Percentiles rank a stretch among this genome's conserved stretches.
These are phyloP conservation scores for Pythium rhizo-oryzae DNA, from an alignment of 352 stramenopile genomes.

Conservation along the genomic window DNA sequence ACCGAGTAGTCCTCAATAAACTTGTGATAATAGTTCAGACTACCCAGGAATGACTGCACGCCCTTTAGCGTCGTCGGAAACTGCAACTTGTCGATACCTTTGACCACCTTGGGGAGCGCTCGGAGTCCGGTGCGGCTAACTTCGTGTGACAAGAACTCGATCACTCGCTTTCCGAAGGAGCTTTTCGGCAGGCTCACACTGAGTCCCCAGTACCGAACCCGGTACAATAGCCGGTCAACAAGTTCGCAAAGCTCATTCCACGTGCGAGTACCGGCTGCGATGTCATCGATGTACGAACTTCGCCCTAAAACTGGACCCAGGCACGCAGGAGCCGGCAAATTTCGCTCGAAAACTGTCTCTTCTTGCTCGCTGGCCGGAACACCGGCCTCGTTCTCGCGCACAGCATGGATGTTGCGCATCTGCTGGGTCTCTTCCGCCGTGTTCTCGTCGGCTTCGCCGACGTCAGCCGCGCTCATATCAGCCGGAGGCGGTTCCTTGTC, in stretches of 20 bases:
- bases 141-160: conserved; percentile 22
- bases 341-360: conserved; percentile 6
- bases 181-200: conserved; percentile 19
- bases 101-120: neutral
- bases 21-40: conserved; percentile 23
- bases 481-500: neutral
- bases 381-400: too few relatives aligned
- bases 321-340: neutral
- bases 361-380: neutral
- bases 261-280: neutral
- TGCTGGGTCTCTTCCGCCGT: neutral
- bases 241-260: conserved; percentile 12
- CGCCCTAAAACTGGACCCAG: conserved; percentile 10
- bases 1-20: conserved; percentile 26
- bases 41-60: conserved; percentile 22
- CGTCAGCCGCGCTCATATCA: neutral
- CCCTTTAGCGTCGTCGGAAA: conserved; percentile 16
- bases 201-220: conserved; percentile 22
- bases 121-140: neutral
- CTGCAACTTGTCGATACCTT: conserved; percentile 4
- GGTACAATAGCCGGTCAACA: conserved; percentile 10
- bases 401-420: neutral
- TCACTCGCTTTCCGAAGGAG: conserved; percentile 13
- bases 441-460: neutral
- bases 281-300: conserved; percentile 22